Percentiles rank a stretch among this genome's conserved stretches.
These are phyloP conservation scores for Tuber brumale DNA, from an alignment of 495 filamentous ascomycete species.

Conservation along the genomic window DNA sequence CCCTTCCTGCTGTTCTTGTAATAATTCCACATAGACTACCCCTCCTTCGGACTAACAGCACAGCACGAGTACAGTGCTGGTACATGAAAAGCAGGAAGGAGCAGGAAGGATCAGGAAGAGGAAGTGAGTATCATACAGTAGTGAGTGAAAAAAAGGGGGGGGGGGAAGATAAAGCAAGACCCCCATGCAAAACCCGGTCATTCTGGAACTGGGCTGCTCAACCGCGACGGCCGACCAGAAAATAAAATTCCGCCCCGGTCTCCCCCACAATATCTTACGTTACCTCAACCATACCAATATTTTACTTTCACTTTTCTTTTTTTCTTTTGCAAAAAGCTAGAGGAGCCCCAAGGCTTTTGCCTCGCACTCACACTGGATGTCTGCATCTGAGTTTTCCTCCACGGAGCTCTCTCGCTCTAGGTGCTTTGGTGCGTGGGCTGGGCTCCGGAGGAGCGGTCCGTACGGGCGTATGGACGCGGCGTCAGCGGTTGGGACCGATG, in stretches of 20 bases:
- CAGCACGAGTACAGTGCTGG: background rate
- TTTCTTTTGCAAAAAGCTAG: slow-evolving; percentile 4
- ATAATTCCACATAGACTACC: background rate
- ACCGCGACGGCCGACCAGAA: background rate
- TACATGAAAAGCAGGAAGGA: background rate
- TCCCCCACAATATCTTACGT: background rate
- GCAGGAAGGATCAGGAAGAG: too few relatives aligned
- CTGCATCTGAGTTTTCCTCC: background rate
- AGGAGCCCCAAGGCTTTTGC: background rate
- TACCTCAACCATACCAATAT: background rate
- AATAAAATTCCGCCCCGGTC: background rate
- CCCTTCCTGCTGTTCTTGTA: background rate
- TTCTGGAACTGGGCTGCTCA: background rate
- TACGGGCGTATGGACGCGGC: background rate
- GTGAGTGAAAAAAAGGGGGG: background rate
- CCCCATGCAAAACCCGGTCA: slow-evolving; percentile 1
- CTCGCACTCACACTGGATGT: background rate
- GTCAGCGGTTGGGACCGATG: background rate
- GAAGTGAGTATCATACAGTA: background rate
- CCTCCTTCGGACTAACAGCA: background rate
- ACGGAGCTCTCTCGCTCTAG: slow-evolving; percentile 4
- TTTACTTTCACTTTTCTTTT: background rate
- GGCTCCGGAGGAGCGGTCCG: background rate
- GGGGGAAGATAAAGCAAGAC: background rate
- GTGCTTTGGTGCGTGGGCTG: background rate